Conservation (phyloP, 2,329 filamentous ascomycete genomes). For the Phialophora verrucosa region DNA sequence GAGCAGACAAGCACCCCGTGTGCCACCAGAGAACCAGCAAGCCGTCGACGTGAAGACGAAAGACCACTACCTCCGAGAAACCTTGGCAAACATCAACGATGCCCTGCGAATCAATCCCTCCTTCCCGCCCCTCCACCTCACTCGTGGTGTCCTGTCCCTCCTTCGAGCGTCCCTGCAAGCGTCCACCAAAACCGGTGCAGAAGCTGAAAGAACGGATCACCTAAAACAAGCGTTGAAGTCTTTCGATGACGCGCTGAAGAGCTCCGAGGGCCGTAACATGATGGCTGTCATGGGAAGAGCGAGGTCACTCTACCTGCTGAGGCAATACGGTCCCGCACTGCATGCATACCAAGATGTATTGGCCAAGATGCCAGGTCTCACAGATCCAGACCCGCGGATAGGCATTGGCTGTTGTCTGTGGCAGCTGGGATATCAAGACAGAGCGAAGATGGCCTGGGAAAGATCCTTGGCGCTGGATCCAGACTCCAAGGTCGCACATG, state of each 20-base stretch:
- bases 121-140: conserved; percentile 88
- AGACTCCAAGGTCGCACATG: conserved; percentile 86
- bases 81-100: conserved; percentile 92
- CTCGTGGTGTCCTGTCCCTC: conserved; percentile 85
- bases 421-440: conserved; percentile 93
- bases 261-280: conserved; percentile 85
- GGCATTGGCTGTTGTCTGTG: conserved; percentile 97
- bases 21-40: conserved; percentile 67
- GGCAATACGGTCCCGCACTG: conserved; percentile 82
- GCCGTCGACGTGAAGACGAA: conserved; percentile 83
- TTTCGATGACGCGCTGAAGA: conserved; percentile 90
- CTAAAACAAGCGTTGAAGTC: conserved; percentile 85
- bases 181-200: conserved; percentile 70
- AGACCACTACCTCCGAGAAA: conserved; percentile 86
- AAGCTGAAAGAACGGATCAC: conserved; percentile 74
- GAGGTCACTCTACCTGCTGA: conserved; percentile 82
- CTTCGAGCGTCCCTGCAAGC: conserved; percentile 83
- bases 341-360: conserved; percentile 86
- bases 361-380: conserved; percentile 80
- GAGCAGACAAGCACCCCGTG: conserved; percentile 77
- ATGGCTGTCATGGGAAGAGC: conserved; percentile 91
- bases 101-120: conserved; percentile 92
- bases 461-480: conserved; percentile 73
- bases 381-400: conserved; percentile 92
- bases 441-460: conserved; percentile 90